phyloP scores from a whole-genome alignment of 257 asterid genomes.

The Vinca minor region DNA sequence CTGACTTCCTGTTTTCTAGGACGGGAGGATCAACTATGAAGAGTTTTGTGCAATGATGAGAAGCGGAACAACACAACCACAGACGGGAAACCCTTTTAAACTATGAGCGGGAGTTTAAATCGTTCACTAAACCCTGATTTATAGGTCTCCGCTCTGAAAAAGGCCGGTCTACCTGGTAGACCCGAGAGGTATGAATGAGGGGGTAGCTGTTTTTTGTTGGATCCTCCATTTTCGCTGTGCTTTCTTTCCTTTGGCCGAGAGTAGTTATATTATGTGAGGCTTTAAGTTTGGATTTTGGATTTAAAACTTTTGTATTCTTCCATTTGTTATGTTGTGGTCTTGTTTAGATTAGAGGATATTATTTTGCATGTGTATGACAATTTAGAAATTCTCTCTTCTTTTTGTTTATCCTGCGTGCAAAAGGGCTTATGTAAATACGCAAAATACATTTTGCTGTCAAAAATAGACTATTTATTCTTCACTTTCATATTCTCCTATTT shows the following conservation, averaged over 20 bases:
- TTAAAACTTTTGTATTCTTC: background rate
- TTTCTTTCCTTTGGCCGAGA: background rate
- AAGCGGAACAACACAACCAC: conserved; percentile 58
- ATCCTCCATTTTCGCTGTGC: background rate
- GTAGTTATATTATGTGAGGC: conserved; percentile 1
- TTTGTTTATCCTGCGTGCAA: no score
- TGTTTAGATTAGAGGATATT: background rate
- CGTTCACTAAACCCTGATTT: background rate
- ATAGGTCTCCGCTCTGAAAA: background rate
- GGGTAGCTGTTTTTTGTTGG: background rate
- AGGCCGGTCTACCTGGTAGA: no score
- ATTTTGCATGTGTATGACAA: background rate
- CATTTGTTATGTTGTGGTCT: background rate
- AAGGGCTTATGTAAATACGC: no score
- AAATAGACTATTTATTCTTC: no score
- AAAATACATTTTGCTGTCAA: no score
- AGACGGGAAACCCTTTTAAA: conserved; percentile 2
- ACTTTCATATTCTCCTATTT: no score
- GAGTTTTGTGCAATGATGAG: conserved; percentile 96
- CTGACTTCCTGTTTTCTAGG: conserved; percentile 27
- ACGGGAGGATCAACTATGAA: conserved; percentile 78
- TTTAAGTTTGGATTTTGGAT: conserved; percentile 8
- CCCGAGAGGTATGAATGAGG: no score
- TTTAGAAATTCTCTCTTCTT: background rate
- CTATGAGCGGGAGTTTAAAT: background rate